phyloP scores from a whole-genome alignment of 805 yeast genomes.

The Cyberlindnera mrakii region DNA sequence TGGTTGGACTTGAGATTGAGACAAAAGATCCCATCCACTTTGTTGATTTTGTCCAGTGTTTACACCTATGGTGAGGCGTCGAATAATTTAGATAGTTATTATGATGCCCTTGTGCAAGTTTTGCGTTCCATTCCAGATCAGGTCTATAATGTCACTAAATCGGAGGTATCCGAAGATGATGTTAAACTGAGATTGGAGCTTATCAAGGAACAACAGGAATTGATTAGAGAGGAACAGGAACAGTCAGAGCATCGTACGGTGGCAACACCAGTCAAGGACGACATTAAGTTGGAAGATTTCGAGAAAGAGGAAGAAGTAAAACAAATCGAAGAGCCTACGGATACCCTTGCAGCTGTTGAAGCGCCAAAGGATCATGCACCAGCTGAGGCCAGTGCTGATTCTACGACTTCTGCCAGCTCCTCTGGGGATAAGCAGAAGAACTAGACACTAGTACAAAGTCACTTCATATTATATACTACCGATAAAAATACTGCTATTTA shows the following conservation, averaged over 20 bases:
- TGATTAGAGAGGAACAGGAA: slow-evolving; percentile 80
- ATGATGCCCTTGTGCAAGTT: slow-evolving; percentile 85
- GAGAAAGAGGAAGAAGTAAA: slow-evolving; percentile 21
- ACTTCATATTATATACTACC: neutral
- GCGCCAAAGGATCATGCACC: slow-evolving; percentile 8
- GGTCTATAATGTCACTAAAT: slow-evolving; percentile 89
- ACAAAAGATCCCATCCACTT: slow-evolving; percentile 88
- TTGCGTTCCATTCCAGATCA: slow-evolving; percentile 89
- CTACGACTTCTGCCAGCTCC: too few species aligned
- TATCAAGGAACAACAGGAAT: slow-evolving; percentile 71
- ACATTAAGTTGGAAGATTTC: slow-evolving; percentile 32
- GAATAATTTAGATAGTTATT: slow-evolving; percentile 45
- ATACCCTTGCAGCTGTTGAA: slow-evolving; percentile 8
- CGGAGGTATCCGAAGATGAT: slow-evolving; percentile 63
- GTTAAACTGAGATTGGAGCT: slow-evolving; percentile 67
- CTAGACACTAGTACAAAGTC: neutral
- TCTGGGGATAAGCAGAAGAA: neutral
- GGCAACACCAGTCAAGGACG: slow-evolving; percentile 27
- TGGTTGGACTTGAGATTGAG: slow-evolving; percentile 90
- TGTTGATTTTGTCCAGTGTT: slow-evolving; percentile 80
- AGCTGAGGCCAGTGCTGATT: neutral
- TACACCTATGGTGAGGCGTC: slow-evolving; percentile 73
- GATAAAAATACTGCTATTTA: neutral
- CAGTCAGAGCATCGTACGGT: slow-evolving; percentile 45
- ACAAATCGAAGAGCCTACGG: slow-evolving; percentile 5